Conservation (phyloP, 139 green algal genomes). For the Ulvella scutata region DNA sequence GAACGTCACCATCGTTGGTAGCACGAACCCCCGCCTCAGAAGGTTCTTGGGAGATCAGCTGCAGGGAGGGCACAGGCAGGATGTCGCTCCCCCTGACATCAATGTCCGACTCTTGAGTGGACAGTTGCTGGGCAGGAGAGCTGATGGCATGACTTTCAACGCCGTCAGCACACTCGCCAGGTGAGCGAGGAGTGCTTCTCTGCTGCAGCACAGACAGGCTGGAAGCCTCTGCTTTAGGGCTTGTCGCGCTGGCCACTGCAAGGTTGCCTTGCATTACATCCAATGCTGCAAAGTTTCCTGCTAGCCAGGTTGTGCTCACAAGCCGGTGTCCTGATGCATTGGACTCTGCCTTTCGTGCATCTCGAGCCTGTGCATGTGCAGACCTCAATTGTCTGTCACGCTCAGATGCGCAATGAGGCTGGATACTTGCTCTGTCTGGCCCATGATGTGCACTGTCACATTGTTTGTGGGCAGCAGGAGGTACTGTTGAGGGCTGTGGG, state of each 20-base stretch:
- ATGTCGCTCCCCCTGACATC: not conserved
- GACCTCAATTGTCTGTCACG: not conserved
- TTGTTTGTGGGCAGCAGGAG: not conserved
- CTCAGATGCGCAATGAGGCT: not conserved
- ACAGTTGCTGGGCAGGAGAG: not conserved
- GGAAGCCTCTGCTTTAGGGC: too few species aligned
- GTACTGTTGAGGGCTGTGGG: not conserved
- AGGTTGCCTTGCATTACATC: not conserved
- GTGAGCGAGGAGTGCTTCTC: not conserved
- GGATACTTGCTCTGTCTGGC: not conserved
- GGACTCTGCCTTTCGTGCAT: not conserved
- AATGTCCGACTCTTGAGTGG: not conserved
- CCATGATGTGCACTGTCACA: not conserved
- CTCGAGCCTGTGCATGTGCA: not conserved
- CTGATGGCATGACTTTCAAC: too few species aligned
- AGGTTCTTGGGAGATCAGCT: too few species aligned
- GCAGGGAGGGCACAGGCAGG: too few species aligned
- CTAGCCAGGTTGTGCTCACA: not conserved
- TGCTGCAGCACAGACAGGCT: too few species aligned
- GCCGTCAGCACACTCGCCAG: not conserved
- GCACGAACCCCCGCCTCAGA: too few species aligned
- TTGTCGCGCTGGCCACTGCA: not conserved
- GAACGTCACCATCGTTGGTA: too few species aligned
- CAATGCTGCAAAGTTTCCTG: not conserved
- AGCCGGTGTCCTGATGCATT: not conserved